Evolutionary conservation across 108 stramenopile genomes (phyloP), one percentile per base, ranked within the genome.

Genomic region (Epithemia pelagica): DNA sequence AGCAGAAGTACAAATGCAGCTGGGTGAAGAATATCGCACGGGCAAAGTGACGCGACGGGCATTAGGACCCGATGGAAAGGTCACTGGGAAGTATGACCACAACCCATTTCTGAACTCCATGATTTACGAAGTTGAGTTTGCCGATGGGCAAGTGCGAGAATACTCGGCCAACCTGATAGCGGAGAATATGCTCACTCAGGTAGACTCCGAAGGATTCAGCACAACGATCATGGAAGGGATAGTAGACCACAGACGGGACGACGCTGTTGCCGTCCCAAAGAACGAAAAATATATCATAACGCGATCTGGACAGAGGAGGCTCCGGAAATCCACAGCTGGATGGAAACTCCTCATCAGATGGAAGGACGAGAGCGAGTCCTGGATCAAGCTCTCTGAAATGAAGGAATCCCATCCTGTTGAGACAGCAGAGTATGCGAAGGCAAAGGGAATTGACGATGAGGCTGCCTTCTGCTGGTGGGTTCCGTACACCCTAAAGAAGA

Each of bases 141-240:
- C 75, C 62, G 81, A 87, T 78, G 86, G 86, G 7, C n/a, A 23
- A 19, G 69, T 67, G 0, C 52, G 65, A 28, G 73, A 79, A 52
- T 80, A 80, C 63, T 52, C 73, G 3, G 80, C 73, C 24, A 87
- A 87, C 62, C 28, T 80, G 19, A 81, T 87, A 29, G 82, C 86
- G 18, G 74, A 78, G 58, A 76, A 78, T 46, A 55, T 87, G 19
- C 31, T 76, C 5, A 31, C 30, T 10, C 75, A 81, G 29, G 65
- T 56, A 22, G 82, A 80, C 27, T 53, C 55, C 21, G 70, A 75
- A 19, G 79, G 82, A 18, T 58, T 62, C 28, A 21, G 65, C 33
- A 57, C 10, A 46, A 0, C n/a, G 0, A 51, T 60, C 19, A 27
- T 80, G 30, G 57, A 76, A 1, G 7, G 32, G 2, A 73, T 73